Conservation (phyloP, 805 yeast genomes). For the Yamadazyma nakazawae region DNA sequence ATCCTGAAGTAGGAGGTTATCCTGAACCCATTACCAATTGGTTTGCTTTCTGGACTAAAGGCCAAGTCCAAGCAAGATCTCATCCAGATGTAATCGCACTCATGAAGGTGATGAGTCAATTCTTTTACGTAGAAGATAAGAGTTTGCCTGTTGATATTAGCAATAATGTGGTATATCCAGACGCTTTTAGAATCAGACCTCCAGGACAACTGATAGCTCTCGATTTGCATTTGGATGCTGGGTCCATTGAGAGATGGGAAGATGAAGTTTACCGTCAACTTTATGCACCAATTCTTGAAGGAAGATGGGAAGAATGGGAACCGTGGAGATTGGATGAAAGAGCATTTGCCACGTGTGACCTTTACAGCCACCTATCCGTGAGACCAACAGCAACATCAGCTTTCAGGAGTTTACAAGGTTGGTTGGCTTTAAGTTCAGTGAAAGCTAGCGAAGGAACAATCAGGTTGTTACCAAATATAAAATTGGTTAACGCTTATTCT, state of each 20-base stretch:
- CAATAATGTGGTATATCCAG: slow-evolving; percentile 39
- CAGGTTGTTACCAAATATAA: slow-evolving; percentile 33
- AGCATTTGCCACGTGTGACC: slow-evolving; percentile 26
- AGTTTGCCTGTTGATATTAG: slow-evolving; percentile 25
- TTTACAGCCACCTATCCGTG: slow-evolving; percentile 20
- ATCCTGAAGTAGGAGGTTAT: slow-evolving; percentile 27
- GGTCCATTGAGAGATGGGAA: slow-evolving; percentile 44
- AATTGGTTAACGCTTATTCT: slow-evolving; percentile 35
- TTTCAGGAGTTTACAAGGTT: slow-evolving; percentile 44
- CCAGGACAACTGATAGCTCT: slow-evolving; percentile 35
- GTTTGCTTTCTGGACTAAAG: slow-evolving; percentile 36
- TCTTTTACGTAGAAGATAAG: slow-evolving; percentile 28
- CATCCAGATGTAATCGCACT: slow-evolving; percentile 31
- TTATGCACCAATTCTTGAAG: slow-evolving; percentile 33
- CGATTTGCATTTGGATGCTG: slow-evolving; percentile 42
- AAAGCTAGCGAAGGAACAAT: slow-evolving; percentile 41
- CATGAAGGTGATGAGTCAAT: slow-evolving; percentile 21
- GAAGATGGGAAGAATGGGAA: slow-evolving; percentile 41
- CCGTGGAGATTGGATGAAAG: slow-evolving; percentile 33
- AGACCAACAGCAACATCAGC: slow-evolving; percentile 10
- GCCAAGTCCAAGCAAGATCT: slow-evolving; percentile 37
- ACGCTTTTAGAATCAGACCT: slow-evolving; percentile 37
- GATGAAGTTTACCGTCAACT: slow-evolving; percentile 31
- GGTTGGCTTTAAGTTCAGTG: slow-evolving; percentile 37
- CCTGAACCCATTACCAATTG: slow-evolving; percentile 26